Base-by-base conservation (phyloP, 2,329 filamentous ascomycete genomes). In the Calycina marina region DNA sequence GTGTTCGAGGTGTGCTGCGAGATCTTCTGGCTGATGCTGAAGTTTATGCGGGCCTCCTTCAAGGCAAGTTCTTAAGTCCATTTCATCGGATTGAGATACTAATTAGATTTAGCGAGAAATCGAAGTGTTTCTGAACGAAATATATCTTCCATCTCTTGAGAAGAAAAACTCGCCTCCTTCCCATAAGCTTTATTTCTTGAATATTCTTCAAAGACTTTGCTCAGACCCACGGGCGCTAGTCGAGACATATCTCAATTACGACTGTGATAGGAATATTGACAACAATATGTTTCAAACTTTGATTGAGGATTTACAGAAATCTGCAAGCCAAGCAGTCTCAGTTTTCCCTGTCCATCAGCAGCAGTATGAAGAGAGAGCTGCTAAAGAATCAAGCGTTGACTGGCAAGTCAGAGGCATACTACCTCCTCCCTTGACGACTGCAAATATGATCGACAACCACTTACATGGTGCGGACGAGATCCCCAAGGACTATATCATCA, bases 1-100 rank as follows among this genome's bases (percentile, higher is more conserved):
- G 85, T 98, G 0, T 98, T 96, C 49, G 88, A 96, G 51, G 84
- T 96, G 25, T 88, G 83, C 54, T 86, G 82, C 48, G 90, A 98
- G 55, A 93, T 96, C 17, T 98, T 98, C 54, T 98, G 86, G 85
- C 65, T 96, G 36, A 93, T 94, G 77, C 61, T 94, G 26, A 93
- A 92, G 54, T 79, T 84, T 47, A 80, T 98, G 72, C 74, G 92
- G 39, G 79, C 90, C 2, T 79, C 86, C 40, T 80, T 98, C 57
- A 98, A 98, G 75, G 78, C 79, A 49, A 38, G 66, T 57, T 9
- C 22, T 6, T 16, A 11, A 9, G 9, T 13, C 30, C 4, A 8
- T 26, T 14, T 26, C 25, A 13, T 3, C 6, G 4, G 26, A 18
- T n/a, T 24, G 4, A 3, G 27, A 10, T 24, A n/a, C 28, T 44